phyloP scores from a whole-genome alignment of 805 yeast genomes.

The Candida ulmi region DNA sequence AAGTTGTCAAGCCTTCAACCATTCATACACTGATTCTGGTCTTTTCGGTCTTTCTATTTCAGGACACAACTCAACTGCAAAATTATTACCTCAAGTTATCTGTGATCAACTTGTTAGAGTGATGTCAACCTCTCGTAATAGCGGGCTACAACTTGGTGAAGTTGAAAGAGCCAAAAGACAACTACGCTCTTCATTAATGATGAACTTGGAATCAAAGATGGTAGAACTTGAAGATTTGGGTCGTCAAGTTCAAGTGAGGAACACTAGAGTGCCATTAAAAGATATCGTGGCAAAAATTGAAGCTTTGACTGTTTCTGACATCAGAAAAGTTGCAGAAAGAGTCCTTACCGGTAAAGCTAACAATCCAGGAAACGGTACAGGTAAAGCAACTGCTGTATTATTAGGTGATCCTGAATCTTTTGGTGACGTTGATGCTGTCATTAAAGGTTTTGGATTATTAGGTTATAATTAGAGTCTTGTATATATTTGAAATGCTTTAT shows the following conservation, averaged over 20 bases:
- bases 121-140: conserved; percentile 46
- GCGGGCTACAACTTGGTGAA: conserved; percentile 64
- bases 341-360: conserved; percentile 63
- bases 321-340: conserved; percentile 66
- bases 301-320: conserved; percentile 56
- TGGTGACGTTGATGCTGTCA: conserved; percentile 72
- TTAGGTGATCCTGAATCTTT: conserved; percentile 83
- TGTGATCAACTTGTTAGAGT: conserved; percentile 51
- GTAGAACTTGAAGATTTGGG: conserved; percentile 96
- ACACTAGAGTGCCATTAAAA: conserved; percentile 61
- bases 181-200: conserved; percentile 76
- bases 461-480: conserved; percentile 31
- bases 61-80: conserved; percentile 82
- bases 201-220: conserved; percentile 89
- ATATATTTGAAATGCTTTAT: no score
- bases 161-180: conserved; percentile 90
- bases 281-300: conserved; percentile 84
- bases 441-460: conserved; percentile 61
- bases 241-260: conserved; percentile 85
- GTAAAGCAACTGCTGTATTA: conserved; percentile 79
- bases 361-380: conserved; percentile 42
- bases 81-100: conserved; percentile 74
- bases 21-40: conserved; percentile 86
- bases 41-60: conserved; percentile 84
- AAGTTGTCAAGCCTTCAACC: conserved; percentile 82